Evolutionary conservation across 2,329 filamentous ascomycete species (phyloP).

Genomic region (Fusarium sp.): DNA sequence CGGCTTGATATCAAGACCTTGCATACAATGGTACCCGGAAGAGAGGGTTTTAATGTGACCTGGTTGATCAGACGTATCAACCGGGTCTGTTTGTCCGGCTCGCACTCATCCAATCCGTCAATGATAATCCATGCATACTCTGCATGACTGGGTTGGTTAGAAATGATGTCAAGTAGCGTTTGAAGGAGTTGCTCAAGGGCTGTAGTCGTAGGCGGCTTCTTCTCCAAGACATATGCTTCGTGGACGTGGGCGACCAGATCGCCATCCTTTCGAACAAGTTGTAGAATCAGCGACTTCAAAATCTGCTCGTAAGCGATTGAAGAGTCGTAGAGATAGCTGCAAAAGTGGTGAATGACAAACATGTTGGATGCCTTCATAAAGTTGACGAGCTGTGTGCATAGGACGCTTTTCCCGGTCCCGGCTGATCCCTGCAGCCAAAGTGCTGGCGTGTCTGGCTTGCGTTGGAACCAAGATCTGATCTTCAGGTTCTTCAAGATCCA

Average conservation of each 20-base stretch:
- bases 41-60: neutral
- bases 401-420: constrained; percentile 29
- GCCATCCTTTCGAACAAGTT: constrained; percentile 13
- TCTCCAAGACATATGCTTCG: constrained; percentile 17
- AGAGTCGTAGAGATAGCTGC: constrained; percentile 4
- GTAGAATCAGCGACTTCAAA: neutral
- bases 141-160: neutral
- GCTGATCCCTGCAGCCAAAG: constrained; percentile 25
- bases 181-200: constrained; percentile 11
- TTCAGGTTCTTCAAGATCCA: constrained; percentile 20
- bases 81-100: neutral
- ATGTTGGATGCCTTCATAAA: constrained; percentile 6
- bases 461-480: constrained; percentile 5
- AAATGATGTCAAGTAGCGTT: constrained; percentile 7
- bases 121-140: constrained; percentile 19
- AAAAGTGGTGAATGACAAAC: constrained; percentile 21
- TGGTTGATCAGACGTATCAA: constrained; percentile 17
- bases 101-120: constrained; percentile 31
- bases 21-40: neutral
- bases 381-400: constrained; percentile 23
- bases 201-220: neutral
- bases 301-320: constrained; percentile 25
- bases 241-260: constrained; percentile 25
- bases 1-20: constrained; percentile 26
- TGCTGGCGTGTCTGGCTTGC: neutral